phyloP scores from a whole-genome alignment of 177 flowering plant genomes.

The Vitis hybrid region DNA sequence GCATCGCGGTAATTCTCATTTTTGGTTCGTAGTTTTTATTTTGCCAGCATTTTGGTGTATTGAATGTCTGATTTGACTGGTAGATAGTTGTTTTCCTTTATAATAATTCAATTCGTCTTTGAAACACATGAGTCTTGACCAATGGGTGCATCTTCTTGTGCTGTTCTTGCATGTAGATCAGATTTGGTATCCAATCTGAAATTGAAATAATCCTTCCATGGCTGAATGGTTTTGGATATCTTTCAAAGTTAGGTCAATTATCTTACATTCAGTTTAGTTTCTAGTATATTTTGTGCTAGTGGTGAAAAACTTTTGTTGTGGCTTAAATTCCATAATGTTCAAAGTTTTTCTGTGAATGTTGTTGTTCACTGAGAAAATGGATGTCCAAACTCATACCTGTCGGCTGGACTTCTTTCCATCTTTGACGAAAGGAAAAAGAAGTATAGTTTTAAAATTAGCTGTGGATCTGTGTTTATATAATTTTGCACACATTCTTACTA shows the following conservation, averaged over 20 bases:
- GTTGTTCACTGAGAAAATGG: too few species aligned
- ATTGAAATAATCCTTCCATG: background rate
- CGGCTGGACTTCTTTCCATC: too few species aligned
- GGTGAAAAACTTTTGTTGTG: background rate
- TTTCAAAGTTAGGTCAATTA: too few species aligned
- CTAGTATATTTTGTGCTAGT: background rate
- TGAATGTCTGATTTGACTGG: slow-evolving; percentile 1
- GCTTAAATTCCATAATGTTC: background rate
- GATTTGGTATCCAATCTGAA: background rate
- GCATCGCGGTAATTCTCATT: background rate
- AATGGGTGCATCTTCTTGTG: background rate
- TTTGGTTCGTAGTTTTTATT: background rate
- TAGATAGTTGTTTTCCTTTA: background rate
- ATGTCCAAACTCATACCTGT: too few species aligned
- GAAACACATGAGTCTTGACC: background rate
- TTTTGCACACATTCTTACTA: too few species aligned
- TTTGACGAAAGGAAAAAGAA: too few species aligned
- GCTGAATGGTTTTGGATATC: background rate
- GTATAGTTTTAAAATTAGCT: too few species aligned
- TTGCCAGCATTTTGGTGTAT: background rate
- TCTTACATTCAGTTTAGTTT: background rate
- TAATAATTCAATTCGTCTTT: background rate
- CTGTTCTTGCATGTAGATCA: background rate
- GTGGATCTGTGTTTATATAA: too few species aligned
- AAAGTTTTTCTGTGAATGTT: too few species aligned